Evolutionary conservation across 352 stramenopile species (phyloP), one percentile per base, ranked within the genome.

Genomic region (Globisporangium yorkense): DNA sequence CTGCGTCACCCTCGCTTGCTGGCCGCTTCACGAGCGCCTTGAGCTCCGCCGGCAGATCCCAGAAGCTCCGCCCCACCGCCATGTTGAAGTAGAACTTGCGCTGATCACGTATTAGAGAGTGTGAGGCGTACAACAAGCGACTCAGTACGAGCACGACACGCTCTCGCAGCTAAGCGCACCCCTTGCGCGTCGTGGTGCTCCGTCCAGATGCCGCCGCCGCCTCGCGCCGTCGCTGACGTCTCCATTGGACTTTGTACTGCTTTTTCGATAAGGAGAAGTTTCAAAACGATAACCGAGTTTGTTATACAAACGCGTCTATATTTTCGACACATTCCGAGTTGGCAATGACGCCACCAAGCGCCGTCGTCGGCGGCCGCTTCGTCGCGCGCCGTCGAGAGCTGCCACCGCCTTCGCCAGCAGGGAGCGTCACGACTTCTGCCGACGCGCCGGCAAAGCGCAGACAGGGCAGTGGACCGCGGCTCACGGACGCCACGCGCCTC

Each of bases 21-120:
- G 47, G 80, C 12, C 51, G 70, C 50, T 81, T 68, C 12, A 91
- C 77, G 50, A 84, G 66, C 35, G 63, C 61, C 33, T 70, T 57
- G 12, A 89, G 24, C 21, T 91, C 75, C 1, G 70, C 31, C 2
- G 83, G 76, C 21, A 93, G 56, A 55, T 87, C 68, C 83, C 83
- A 93, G 62, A 78, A 91, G 66, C 83, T 93, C 15, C 80, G 73
- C 37, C 80, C 76, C 9, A 87, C 61, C 18, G 68, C 75, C 69
- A 93, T 83, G 56, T 93, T 93, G 62, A 80, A 93, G 71, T 84
- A 93, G 50, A 82, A 93, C 61, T 57, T 78, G 55, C 83, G 77
- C 83, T 93, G 33, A 46, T 27, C 24, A 27, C 24, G 24, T 27
- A 27, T 27, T 27, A 27, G 24, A 27, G 24, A 27, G 24, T 6